These are phyloP conservation scores for Penicillium salamii DNA, from an alignment of 495 filamentous ascomycete genomes.

Conservation along the genomic window DNA sequence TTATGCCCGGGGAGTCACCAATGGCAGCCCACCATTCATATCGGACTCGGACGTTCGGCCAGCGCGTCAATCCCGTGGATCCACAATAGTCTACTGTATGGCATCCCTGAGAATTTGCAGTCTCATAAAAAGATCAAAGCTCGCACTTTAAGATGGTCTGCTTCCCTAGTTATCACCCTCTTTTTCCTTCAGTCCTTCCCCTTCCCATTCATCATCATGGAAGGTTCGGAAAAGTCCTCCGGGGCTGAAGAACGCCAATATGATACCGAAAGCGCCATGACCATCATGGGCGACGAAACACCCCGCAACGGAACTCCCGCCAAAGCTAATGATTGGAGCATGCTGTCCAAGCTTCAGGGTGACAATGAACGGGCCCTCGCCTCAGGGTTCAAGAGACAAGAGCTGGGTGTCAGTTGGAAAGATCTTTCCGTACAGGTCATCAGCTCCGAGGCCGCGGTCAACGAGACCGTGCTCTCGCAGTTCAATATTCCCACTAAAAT, in stretches of 20 bases:
- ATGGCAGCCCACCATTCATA: not conserved
- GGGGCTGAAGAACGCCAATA: conserved; percentile 16
- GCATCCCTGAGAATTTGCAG: not conserved
- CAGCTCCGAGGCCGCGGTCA: conserved; percentile 43
- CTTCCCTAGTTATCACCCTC: not conserved
- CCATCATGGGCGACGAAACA: conserved; percentile 25
- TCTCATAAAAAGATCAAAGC: conserved; percentile 2
- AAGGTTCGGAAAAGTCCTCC: conserved; percentile 16
- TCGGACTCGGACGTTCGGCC: conserved; percentile 1
- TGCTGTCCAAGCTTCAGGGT: conserved; percentile 45
- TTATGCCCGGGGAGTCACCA: not conserved
- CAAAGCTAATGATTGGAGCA: conserved; percentile 39
- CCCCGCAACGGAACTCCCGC: conserved; percentile 12
- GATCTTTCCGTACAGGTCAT: conserved; percentile 44
- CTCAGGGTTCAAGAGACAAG: conserved; percentile 43
- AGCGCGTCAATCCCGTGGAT: not conserved
- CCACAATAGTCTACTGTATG: not conserved
- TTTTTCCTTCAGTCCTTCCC: not conserved
- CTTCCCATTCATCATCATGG: conserved; percentile 18
- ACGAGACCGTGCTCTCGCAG: conserved; percentile 52
- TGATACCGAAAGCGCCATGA: conserved; percentile 33
- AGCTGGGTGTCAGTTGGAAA: conserved; percentile 57
- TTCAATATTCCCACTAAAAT: conserved; percentile 51
- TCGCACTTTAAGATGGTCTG: not conserved
- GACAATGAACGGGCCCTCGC: conserved; percentile 43